phyloP scores from a whole-genome alignment of 2,329 filamentous ascomycete species.

The Alternaria conjuncta region DNA sequence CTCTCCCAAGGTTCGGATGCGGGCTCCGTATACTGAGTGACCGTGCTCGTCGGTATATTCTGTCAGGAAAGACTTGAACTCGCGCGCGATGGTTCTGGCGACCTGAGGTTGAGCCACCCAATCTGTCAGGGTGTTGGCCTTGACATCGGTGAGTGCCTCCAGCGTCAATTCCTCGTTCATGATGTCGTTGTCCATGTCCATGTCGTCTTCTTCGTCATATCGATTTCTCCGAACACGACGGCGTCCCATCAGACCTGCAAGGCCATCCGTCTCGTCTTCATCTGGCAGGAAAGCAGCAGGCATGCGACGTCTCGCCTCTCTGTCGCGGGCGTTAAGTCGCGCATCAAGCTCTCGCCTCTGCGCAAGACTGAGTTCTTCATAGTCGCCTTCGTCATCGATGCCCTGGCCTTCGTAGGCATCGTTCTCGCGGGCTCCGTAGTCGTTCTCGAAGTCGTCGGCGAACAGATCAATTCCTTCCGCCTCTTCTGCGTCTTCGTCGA shows the following conservation, averaged over 20 bases:
- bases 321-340: conserved; percentile 75
- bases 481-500: conserved; percentile 73
- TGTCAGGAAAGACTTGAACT: conserved; percentile 97
- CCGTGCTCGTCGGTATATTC: conserved; percentile 92
- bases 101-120: conserved; percentile 93
- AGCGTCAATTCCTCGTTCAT: conserved; percentile 95
- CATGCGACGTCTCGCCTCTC: conserved; percentile 69
- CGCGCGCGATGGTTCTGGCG: conserved; percentile 89
- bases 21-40: conserved; percentile 91
- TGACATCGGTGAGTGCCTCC: conserved; percentile 89
- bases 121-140: conserved; percentile 89
- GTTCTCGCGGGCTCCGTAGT: conserved; percentile 62
- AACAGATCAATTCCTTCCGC: conserved; percentile 76
- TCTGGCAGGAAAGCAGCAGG: conserved; percentile 77
- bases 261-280: conserved; percentile 84
- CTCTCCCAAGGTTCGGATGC: conserved; percentile 94
- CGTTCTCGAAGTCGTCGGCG: conserved; percentile 70
- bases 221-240: conserved; percentile 83
- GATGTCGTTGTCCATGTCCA: conserved; percentile 87
- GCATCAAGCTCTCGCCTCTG: conserved; percentile 74
- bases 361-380: conserved; percentile 71
- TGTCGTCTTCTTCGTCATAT: conserved; percentile 95
- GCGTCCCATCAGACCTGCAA: conserved; percentile 84
- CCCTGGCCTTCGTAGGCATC: conserved; percentile 71
- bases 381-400: conserved; percentile 83